phyloP scores from a whole-genome alignment of 345 rosid genomes.

The Populus davidiana region DNA sequence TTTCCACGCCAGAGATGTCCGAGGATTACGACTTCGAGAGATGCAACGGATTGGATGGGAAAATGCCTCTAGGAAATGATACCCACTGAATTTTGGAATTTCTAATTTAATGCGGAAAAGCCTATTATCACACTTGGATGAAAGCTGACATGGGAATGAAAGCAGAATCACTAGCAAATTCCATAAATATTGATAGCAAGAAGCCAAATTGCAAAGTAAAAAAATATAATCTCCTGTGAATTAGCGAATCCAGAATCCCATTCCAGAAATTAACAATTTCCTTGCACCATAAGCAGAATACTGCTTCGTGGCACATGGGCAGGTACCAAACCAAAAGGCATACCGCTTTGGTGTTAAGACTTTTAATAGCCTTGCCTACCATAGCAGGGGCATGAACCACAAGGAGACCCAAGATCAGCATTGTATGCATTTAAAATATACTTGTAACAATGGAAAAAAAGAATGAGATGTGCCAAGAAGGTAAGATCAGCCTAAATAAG shows the following conservation, averaged over 20 bases:
- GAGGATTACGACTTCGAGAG: conserved; percentile 46
- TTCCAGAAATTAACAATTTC: neutral
- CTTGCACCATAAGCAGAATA: neutral
- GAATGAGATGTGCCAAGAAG: neutral
- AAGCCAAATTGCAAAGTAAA: neutral
- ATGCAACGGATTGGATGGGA: conserved; percentile 70
- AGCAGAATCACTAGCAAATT: conserved; percentile 2
- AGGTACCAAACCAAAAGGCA: neutral
- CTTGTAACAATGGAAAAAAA: neutral
- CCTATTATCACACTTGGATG: conserved; percentile 75
- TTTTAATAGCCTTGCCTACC: neutral
- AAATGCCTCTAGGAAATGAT: conserved; percentile 61
- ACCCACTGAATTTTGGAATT: conserved; percentile 46
- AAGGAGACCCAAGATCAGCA: neutral
- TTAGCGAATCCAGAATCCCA: neutral
- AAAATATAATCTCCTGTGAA: neutral
- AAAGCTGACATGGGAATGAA: conserved; percentile 52
- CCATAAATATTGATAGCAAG: neutral
- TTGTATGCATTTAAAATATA: neutral
- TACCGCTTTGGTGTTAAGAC: neutral
- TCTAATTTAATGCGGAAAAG: conserved; percentile 63
- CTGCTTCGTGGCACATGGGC: neutral
- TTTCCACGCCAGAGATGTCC: conserved; percentile 46
- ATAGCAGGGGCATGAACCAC: neutral
- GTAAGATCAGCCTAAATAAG: neutral